These are phyloP conservation scores for Delitschia confertaspora DNA, from an alignment of 495 filamentous ascomycete species.

Conservation along the genomic window DNA sequence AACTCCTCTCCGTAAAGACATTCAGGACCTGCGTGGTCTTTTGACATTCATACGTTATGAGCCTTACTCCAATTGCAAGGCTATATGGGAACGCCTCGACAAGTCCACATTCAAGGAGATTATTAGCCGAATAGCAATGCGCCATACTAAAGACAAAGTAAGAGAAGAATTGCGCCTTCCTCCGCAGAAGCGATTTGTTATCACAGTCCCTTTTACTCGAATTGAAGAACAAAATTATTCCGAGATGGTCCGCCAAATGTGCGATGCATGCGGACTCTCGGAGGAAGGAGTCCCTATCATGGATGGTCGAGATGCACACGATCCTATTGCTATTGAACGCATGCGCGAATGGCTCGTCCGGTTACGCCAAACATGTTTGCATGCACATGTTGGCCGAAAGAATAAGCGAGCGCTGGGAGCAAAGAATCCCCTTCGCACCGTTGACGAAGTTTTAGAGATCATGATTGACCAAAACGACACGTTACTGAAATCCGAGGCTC, in stretches of 20 bases:
- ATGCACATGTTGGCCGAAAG: conserved; percentile 63
- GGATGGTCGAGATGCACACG: conserved; percentile 55
- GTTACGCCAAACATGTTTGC: conserved; percentile 78
- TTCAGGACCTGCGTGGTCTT: conserved; percentile 60
- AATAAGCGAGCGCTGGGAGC: conserved; percentile 60
- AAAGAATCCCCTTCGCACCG: conserved; percentile 59
- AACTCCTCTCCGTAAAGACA: conserved; percentile 73
- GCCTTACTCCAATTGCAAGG: conserved; percentile 54
- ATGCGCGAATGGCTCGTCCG: conserved; percentile 64
- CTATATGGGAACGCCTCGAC: conserved; percentile 60
- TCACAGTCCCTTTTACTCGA: conserved; percentile 79
- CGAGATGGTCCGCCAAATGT: conserved; percentile 63
- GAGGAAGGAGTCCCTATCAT: conserved; percentile 50
- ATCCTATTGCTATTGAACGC: conserved; percentile 45
- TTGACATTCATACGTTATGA: conserved; percentile 71
- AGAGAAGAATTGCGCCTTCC: conserved; percentile 64
- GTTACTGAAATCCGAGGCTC: conserved; percentile 55
- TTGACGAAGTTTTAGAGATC: conserved; percentile 70
- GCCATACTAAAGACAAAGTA: conserved; percentile 77
- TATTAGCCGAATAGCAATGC: conserved; percentile 60
- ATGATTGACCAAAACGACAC: conserved; percentile 80
- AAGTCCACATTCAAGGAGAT: conserved; percentile 43
- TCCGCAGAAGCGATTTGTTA: conserved; percentile 71
- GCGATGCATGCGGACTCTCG: conserved; percentile 56
- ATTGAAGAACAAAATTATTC: conserved; percentile 84